Percentiles rank a stretch among this genome's conserved stretches.
These are phyloP conservation scores for Microstroma glucosiphilum DNA, from an alignment of 1,284 basidiomycete genomes.

Conservation along the genomic window DNA sequence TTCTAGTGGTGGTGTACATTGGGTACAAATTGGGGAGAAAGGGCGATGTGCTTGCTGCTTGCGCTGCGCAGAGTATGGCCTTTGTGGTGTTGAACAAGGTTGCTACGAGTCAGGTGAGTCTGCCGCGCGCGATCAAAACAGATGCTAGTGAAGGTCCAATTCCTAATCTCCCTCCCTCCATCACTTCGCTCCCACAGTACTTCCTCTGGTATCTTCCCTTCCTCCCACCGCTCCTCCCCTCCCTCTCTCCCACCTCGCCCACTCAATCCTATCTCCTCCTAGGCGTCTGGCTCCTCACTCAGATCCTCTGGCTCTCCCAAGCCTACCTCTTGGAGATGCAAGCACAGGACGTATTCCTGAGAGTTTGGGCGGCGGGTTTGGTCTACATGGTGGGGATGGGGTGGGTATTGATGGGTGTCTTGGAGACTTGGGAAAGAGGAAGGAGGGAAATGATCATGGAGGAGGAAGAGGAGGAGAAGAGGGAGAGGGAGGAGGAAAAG, in stretches of 20 bases:
- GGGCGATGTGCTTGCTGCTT: conserved; percentile 67
- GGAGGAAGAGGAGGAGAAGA: background rate
- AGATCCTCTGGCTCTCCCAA: conserved; percentile 41
- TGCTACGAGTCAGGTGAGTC: conserved; percentile 85
- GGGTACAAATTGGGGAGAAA: conserved; percentile 61
- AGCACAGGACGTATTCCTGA: conserved; percentile 34
- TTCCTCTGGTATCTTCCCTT: conserved; percentile 96
- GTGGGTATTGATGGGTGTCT: conserved; percentile 22
- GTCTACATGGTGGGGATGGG: conserved; percentile 30
- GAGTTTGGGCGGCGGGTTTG: conserved; percentile 36
- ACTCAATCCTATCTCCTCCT: conserved; percentile 55
- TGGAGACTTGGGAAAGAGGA: conserved; percentile 30
- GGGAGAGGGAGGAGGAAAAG: background rate
- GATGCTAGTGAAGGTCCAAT: background rate
- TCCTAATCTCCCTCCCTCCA: background rate
- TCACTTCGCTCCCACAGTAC: conserved; percentile 61
- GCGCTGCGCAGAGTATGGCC: conserved; percentile 81
- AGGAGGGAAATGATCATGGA: background rate
- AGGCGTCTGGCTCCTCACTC: conserved; percentile 65
- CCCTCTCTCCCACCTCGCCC: conserved; percentile 57
- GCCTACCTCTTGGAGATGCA: conserved; percentile 47
- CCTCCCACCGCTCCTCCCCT: conserved; percentile 72
- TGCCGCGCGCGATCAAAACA: no score
- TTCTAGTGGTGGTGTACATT: conserved; percentile 62
- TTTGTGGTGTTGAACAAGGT: conserved; percentile 98